Evolutionary conservation across 2,329 filamentous ascomycete genomes (phyloP), one percentile per base, ranked within the genome.

Genomic region (Nothopassalora personata): DNA sequence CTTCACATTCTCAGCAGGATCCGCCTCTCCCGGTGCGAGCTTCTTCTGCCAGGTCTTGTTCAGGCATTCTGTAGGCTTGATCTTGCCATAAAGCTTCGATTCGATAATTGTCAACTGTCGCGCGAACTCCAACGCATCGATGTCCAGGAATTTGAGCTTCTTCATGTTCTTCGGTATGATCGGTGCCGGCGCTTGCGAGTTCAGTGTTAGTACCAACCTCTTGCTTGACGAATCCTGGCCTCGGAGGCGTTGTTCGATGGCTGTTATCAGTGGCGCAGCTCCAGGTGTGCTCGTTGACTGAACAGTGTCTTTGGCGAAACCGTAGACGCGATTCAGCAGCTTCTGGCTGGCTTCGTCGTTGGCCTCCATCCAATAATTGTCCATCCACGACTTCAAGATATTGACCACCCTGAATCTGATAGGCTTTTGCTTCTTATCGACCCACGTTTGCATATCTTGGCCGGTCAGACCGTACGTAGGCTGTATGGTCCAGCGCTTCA

Each of bases 11-110:
- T 91, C 85, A 9, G 94, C 92, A 34, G 92, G 90, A 69, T 96
- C 91, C 5, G 88, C 83, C 63, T 92, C 89, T 60, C 88, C 87
- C 34, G 92, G 88, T 8, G 79, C 83, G 59, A 95, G 81, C 79
- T 97, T 97, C 83, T 95, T 97, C 76, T 96, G 91, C 94, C 94
- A 99, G 5, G 92, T 97, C 81, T 99, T 99, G 77, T 96, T 97
- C 61, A 99, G 79, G 73, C 93, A 97, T 74, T 99, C 94, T 0
- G 91, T 94, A 0, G 93, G 89, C 74, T 93, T 93, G 74, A 99
- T 96, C 77, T 96, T 97, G 67, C 89, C 90, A 70, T 97, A 99
- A 0, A 97, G 81, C 62, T 88, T 88, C 2, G 92, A 96, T 75
- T 99, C 94, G 64, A 97, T 96, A 65, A 99, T 94, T 0, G 94